A percentile compares a stretch with the other conserved stretches of the same genome.
Evolutionary conservation across 2,329 filamentous ascomycete species (phyloP).

Genomic region (Penicillium sp.): DNA sequence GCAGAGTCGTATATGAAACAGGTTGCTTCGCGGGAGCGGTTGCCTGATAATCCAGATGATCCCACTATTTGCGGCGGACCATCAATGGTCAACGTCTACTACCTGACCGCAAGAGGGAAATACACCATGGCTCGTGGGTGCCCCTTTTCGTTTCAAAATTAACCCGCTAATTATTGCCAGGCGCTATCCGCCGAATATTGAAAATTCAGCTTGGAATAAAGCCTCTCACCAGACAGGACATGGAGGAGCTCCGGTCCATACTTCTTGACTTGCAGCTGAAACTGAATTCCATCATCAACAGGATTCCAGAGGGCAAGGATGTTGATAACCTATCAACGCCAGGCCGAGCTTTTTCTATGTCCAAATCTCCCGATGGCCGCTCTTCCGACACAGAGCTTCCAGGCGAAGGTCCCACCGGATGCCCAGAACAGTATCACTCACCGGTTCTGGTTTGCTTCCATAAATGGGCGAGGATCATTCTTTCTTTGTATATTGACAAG

Average conservation of each 20-base stretch:
- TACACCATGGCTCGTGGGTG: constrained; percentile 48
- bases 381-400: constrained; percentile 35
- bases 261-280: constrained; percentile 44
- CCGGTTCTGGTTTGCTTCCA: constrained; percentile 46
- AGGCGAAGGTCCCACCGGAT: constrained; percentile 38
- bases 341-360: constrained; percentile 28
- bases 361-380: constrained; percentile 29
- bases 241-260: constrained; percentile 46
- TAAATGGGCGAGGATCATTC: constrained; percentile 48
- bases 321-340: constrained; percentile 21
- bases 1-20: constrained; percentile 40
- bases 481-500: constrained; percentile 49
- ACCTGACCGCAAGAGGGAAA: constrained; percentile 46
- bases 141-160: not conserved
- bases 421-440: constrained; percentile 46
- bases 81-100: constrained; percentile 46
- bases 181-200: constrained; percentile 45
- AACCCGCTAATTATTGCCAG: constrained; percentile 23
- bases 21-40: constrained; percentile 33
- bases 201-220: constrained; percentile 48
- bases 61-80: constrained; percentile 42
- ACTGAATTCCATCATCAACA: constrained; percentile 43
- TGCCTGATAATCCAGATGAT: constrained; percentile 45
- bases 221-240: constrained; percentile 44
- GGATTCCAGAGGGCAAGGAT: constrained; percentile 40